These are phyloP conservation scores for Hygrophorus pudorinus DNA, from an alignment of 768 basidiomycete genomes.

Conservation along the genomic window DNA sequence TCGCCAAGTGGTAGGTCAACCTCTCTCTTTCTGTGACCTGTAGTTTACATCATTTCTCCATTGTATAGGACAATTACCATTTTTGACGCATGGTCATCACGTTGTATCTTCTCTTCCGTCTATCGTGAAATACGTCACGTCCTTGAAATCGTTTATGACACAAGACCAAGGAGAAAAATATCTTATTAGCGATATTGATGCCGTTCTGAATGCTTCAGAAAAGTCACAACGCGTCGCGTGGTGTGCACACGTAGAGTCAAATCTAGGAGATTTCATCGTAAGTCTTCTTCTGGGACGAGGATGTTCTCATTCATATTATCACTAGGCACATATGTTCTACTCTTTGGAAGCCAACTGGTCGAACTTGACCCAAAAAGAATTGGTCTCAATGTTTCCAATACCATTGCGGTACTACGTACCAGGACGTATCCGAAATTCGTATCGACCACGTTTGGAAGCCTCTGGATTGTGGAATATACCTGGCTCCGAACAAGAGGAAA, in stretches of 20 bases:
- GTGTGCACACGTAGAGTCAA: constrained; percentile 53
- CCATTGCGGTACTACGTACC: constrained; percentile 74
- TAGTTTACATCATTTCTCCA: constrained; percentile 3
- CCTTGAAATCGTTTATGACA: constrained; percentile 27
- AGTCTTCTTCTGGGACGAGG: constrained; percentile 17
- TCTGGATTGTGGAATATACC: constrained; percentile 52
- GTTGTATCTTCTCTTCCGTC: constrained; percentile 41
- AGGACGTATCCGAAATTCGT: constrained; percentile 44
- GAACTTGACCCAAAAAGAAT: constrained; percentile 39
- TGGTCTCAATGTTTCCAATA: constrained; percentile 48
- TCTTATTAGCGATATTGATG: constrained; percentile 36
- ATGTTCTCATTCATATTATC: constrained; percentile 6
- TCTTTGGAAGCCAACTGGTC: constrained; percentile 55
- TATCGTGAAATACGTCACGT: constrained; percentile 56
- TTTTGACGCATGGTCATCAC: constrained; percentile 48
- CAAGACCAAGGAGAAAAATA: constrained; percentile 13
- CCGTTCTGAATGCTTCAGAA: constrained; percentile 32
- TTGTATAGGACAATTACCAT: constrained; percentile 59
- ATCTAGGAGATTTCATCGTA: constrained; percentile 65
- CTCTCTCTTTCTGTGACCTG: constrained; percentile 8
- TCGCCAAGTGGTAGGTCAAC: constrained; percentile 64
- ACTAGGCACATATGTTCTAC: constrained; percentile 55
- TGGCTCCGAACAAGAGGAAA: constrained; percentile 32
- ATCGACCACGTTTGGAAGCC: constrained; percentile 48
- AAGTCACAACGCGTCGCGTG: constrained; percentile 51